Evolutionary conservation across 2,329 filamentous ascomycete genomes (phyloP).

Genomic region (Aspergillus jensenii): DNA sequence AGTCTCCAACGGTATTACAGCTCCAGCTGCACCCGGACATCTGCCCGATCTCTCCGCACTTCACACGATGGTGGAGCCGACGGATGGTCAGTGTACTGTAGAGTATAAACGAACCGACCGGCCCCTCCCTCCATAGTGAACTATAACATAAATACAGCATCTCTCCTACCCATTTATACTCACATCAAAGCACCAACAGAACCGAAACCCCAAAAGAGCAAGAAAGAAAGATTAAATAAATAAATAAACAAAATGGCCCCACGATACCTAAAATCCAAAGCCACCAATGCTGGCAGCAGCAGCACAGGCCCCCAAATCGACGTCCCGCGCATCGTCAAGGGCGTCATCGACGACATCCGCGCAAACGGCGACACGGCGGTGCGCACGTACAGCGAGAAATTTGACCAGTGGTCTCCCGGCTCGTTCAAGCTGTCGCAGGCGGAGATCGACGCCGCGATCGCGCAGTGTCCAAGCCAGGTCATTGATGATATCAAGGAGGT

Average conservation of each 20-base stretch:
- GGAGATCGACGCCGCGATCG: constrained; percentile 49
- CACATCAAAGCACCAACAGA: too few relatives aligned
- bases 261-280: background rate
- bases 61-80: too few relatives aligned
- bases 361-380: constrained; percentile 51
- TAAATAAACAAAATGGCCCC: background rate
- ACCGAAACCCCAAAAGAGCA: background rate
- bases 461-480: constrained; percentile 47
- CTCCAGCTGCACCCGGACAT: too few relatives aligned
- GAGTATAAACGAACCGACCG: too few relatives aligned
- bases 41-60: too few relatives aligned
- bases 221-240: background rate
- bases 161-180: too few relatives aligned
- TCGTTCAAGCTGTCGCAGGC: constrained; percentile 49
- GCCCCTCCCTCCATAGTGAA: too few relatives aligned
- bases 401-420: constrained; percentile 54
- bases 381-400: constrained; percentile 51
- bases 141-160: too few relatives aligned
- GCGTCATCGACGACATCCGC: constrained; percentile 51
- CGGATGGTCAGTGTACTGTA: too few relatives aligned
- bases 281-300: background rate
- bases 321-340: constrained; percentile 46
- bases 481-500: constrained; percentile 56
- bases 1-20: too few relatives aligned
- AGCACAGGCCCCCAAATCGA: constrained; percentile 6